Evolutionary conservation across 768 basidiomycete genomes (phyloP).

Genomic region (Albatrellus ellisii): DNA sequence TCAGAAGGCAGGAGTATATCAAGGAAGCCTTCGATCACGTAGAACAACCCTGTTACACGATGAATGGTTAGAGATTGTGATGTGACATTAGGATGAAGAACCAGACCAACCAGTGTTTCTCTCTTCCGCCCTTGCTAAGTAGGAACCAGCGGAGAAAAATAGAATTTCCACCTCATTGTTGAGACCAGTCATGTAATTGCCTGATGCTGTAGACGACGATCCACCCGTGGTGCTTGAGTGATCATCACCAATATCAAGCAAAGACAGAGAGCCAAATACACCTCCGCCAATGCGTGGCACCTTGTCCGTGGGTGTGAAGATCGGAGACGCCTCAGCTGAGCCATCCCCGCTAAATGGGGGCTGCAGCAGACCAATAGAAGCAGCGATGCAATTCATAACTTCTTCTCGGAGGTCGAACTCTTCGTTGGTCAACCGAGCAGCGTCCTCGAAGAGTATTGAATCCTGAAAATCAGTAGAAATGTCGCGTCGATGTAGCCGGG

Average conservation of each 20-base stretch:
- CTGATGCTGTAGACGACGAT: slow-evolving; percentile 36
- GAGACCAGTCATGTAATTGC: slow-evolving; percentile 59
- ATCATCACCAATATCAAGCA: slow-evolving; percentile 63
- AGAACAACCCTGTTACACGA: slow-evolving; percentile 57
- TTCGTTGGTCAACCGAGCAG: slow-evolving; percentile 29
- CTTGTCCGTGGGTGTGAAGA: slow-evolving; percentile 34
- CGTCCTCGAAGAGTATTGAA: slow-evolving; percentile 5
- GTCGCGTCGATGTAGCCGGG: slow-evolving; percentile 9
- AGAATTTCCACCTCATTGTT: slow-evolving; percentile 97
- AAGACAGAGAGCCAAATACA: slow-evolving; percentile 54
- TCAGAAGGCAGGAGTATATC: slow-evolving; percentile 73
- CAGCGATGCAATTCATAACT: slow-evolving; percentile 96
- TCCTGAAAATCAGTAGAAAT: slow-evolving; percentile 2
- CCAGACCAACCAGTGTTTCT: slow-evolving; percentile 53
- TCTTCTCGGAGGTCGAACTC: slow-evolving; percentile 94
- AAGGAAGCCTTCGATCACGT: slow-evolving; percentile 91
- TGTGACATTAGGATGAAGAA: not conserved
- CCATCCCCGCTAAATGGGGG: slow-evolving; percentile 63
- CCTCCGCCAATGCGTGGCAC: slow-evolving; percentile 21
- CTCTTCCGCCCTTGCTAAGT: slow-evolving; percentile 83
- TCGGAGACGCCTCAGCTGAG: slow-evolving; percentile 56
- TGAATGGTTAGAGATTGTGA: not conserved
- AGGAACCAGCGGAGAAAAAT: slow-evolving; percentile 80
- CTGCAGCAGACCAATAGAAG: slow-evolving; percentile 89
- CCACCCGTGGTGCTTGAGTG: slow-evolving; percentile 48